phyloP scores from a whole-genome alignment of 208 protist genomes.

The Endotrypanum monterogeii region DNA sequence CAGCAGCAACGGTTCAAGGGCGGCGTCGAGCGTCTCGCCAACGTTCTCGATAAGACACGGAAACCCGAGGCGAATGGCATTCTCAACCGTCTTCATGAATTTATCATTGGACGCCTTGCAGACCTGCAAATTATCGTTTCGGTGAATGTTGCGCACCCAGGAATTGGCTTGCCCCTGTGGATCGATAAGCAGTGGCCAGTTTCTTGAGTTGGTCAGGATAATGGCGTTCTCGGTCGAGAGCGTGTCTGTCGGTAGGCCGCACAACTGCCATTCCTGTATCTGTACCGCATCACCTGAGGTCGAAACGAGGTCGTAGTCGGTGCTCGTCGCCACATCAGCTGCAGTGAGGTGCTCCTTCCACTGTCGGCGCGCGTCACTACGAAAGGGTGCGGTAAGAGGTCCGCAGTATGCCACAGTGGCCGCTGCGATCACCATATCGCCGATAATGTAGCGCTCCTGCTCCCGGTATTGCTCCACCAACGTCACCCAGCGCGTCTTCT shows the following conservation, averaged over 20 bases:
- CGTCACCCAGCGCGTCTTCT: conserved; percentile 93
- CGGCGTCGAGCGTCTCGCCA: conserved; percentile 94
- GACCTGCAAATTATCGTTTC: conserved; percentile 93
- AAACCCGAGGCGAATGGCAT: conserved; percentile 96
- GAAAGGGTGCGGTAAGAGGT: conserved; percentile 94
- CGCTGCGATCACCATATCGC: conserved; percentile 96
- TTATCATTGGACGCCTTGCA: conserved; percentile 96
- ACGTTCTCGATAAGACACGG: conserved; percentile 97
- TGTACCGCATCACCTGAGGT: conserved; percentile 95
- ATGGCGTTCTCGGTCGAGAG: conserved; percentile 98
- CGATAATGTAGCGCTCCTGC: conserved; percentile 86
- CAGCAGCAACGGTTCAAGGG: conserved; percentile 96
- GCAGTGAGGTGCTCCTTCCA: conserved; percentile 85
- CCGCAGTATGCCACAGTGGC: conserved; percentile 97
- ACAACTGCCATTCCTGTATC: conserved; percentile 96
- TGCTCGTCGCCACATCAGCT: conserved; percentile 61
- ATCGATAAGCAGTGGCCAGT: conserved; percentile 98
- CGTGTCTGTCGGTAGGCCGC: conserved; percentile 95
- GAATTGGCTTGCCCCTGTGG: conserved; percentile 97
- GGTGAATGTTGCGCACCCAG: conserved; percentile 97
- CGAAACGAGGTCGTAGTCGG: conserved; percentile 76
- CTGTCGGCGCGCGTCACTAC: conserved; percentile 71
- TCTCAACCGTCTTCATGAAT: conserved; percentile 95
- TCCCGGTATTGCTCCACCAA: conserved; percentile 91
- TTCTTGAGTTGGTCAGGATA: conserved; percentile 92